A percentile compares a stretch with the other conserved stretches of the same genome.
phyloP scores from a whole-genome alignment of 805 yeast genomes.

The Spathaspora passalidarum region DNA sequence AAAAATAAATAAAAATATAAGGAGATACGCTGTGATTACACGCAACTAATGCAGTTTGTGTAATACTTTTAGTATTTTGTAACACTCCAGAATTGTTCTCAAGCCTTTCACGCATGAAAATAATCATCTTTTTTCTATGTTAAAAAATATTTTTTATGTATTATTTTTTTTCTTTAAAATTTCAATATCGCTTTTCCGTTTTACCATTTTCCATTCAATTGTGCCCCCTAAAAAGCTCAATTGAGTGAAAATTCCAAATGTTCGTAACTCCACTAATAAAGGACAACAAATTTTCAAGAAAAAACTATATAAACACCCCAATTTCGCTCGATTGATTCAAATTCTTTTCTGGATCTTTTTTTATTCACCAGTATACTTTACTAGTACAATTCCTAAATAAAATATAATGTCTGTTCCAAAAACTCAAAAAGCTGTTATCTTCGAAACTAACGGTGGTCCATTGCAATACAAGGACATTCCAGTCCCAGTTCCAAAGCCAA shows the following conservation, averaged over 20 bases:
- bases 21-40: no score
- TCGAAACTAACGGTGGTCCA: slow-evolving; percentile 42
- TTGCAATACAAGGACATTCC: slow-evolving; percentile 40
- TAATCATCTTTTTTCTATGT: background rate
- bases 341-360: no score
- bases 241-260: background rate
- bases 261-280: background rate
- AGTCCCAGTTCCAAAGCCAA: slow-evolving; percentile 40
- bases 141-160: no score
- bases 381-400: background rate
- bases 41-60: no score
- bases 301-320: background rate
- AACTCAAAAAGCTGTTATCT: slow-evolving; percentile 43
- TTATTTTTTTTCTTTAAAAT: no score
- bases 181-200: background rate
- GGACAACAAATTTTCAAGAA: background rate
- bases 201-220: no score
- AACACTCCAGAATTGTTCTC: no score
- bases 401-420: slow-evolving; percentile 28
- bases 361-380: background rate
- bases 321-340: background rate
- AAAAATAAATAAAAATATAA: no score
- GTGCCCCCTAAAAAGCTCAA: no score
- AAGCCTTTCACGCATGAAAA: no score
- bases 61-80: no score